Conservation (phyloP, 1,284 basidiomycete species). For the Xerocomus nothofagi region DNA sequence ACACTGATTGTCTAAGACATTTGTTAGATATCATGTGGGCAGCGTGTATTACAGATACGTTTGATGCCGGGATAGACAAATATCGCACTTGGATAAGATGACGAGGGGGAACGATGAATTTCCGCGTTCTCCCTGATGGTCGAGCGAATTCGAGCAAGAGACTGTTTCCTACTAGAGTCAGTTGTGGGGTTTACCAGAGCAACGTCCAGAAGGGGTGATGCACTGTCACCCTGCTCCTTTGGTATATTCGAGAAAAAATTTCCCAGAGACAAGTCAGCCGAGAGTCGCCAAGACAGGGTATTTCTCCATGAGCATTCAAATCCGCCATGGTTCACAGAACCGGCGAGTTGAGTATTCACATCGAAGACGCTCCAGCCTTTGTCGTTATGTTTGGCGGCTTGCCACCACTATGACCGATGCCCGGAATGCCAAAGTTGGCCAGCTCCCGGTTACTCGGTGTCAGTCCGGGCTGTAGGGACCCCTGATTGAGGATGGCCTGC, state of each 20-base stretch:
- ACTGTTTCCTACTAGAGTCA: conserved; percentile 45
- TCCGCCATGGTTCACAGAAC: conserved; percentile 54
- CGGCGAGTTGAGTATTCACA: conserved; percentile 60
- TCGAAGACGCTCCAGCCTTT: conserved; percentile 74
- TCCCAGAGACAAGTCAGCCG: conserved; percentile 42
- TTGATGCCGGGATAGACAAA: conserved; percentile 78
- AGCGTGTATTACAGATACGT: conserved; percentile 74
- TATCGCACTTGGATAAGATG: conserved; percentile 60
- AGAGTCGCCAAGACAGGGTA: conserved; percentile 42
- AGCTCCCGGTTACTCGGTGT: conserved; percentile 37
- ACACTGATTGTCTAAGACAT: conserved; percentile 48
- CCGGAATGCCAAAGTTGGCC: conserved; percentile 58
- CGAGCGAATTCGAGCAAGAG: conserved; percentile 42
- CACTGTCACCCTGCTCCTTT: conserved; percentile 50
- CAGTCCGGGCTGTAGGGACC: conserved; percentile 57
- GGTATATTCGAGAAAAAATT: conserved; percentile 53
- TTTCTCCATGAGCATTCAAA: conserved; percentile 57
- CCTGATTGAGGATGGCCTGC: conserved; percentile 52
- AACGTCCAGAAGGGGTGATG: conserved; percentile 36
- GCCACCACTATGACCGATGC: conserved; percentile 52
- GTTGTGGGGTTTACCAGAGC: conserved; percentile 29
- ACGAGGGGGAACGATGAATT: conserved; percentile 64
- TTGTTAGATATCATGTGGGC: conserved; percentile 57
- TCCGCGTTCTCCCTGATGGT: conserved; percentile 35
- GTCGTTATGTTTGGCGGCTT: conserved; percentile 43